Evolutionary conservation across 805 yeast genomes (phyloP).

Genomic region (Nakazawaea wyomingensis): DNA sequence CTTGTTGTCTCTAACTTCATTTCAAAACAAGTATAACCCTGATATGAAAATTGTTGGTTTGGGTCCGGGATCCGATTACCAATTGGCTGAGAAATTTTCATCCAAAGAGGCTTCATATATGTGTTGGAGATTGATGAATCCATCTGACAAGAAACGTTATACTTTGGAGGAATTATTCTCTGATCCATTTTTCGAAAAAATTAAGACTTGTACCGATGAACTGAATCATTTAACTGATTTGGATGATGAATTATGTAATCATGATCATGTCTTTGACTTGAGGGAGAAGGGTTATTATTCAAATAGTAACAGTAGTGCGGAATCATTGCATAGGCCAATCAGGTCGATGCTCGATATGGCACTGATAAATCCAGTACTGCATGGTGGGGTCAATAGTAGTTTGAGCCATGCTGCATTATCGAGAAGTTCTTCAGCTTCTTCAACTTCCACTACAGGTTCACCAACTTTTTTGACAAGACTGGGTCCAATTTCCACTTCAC

Average conservation of each 20-base stretch:
- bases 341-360: constrained; percentile 11
- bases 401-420: not conserved
- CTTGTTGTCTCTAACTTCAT: constrained; percentile 39
- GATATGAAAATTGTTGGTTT: constrained; percentile 41
- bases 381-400: not conserved
- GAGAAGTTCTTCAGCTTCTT: constrained; percentile 6
- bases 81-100: constrained; percentile 58
- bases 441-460: constrained; percentile 2
- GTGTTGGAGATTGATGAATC: constrained; percentile 73
- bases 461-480: not conserved
- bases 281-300: not conserved
- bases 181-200: constrained; percentile 58
- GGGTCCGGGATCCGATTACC: constrained; percentile 72
- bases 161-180: constrained; percentile 46
- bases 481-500: constrained; percentile 3
- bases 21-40: constrained; percentile 31
- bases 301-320: not conserved
- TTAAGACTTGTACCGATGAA: constrained; percentile 60
- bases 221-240: constrained; percentile 6
- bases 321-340: constrained; percentile 8
- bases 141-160: constrained; percentile 48
- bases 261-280: constrained; percentile 8
- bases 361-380: not conserved
- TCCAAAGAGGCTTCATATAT: constrained; percentile 59
- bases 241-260: constrained; percentile 11